Base-by-base conservation (phyloP, 2,329 filamentous ascomycete species). In the Xylaria sp. region DNA sequence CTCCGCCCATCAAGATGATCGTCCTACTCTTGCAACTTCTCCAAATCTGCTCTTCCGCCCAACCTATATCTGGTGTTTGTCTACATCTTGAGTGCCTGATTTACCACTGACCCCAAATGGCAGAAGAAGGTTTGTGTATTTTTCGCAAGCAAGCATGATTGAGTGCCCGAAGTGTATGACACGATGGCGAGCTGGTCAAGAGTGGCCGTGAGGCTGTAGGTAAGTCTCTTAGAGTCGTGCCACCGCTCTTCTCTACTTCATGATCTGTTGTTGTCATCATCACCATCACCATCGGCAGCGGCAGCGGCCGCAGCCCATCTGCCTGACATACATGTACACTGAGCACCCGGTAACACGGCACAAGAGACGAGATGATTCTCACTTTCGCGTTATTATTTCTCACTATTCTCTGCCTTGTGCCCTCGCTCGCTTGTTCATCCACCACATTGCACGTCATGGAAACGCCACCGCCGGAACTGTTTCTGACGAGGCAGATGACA, bases 171-270 rank as follows among this genome's bases (percentile, higher is more conserved):
- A 58, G 9, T 60, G 37, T 60, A 59, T 60, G 39, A 70, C 59
- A 50, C 20, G 37, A 59, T 23, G 50, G 59, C 66, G 67, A 66
- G 67, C 46, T 66, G 58, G 62, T 65, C 32, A 51, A 18, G 41
- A 9, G 44, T 25, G 13, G 8, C 48, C 9, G 34, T 15, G 37
- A 39, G 51, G 15, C 8, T 37, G 61, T 28, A 44, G 23, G 51
- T 63, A 56, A 37, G 50, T 39, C 10, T 39, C 23, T 20, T 39
- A 39, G 13, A 12, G 25, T 28, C n/a, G 32, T 58, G 56, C 67
- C 68, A 68, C 68, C 68, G 68, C 68, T 52, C 37, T 70, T 70
- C 61, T 44, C 67, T 25, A 20, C 56, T 51, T 60, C 63, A 46
- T 18, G 51, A 44, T 50, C 32, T 7, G 23, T 9, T 34, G 51